Base-by-base conservation (phyloP, 2,329 filamentous ascomycete genomes). In the Trichoderma breve region DNA sequence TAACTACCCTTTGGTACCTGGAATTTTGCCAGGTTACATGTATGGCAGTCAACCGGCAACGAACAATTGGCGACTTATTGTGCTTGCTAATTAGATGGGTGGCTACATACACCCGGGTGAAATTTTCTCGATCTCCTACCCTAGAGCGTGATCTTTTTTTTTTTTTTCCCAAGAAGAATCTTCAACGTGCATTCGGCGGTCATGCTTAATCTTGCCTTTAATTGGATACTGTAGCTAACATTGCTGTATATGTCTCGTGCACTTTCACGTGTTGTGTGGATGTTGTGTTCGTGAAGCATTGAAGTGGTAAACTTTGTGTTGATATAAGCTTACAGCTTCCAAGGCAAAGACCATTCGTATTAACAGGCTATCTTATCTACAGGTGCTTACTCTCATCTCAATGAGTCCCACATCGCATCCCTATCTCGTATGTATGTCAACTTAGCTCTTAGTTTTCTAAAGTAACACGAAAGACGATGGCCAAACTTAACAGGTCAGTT, bases 131-230 rank as follows among this genome's bases (percentile, higher is more conserved):
- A 53, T 12, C 47, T 3, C 11, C 11, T 53, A 53, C 47, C 47
- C 47, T 53, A 3, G 11, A 53, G 47, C 1, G 5, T 21, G 1
- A 6, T 3, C 4, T 7, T 15, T 53, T 24, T 53, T 51, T 24
- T 12, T 51, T 51, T 51, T 51, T 47, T 9, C 4, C 9, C 6
- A 2, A 30, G 7, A 30, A 30, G 24, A 24, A 24, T 34, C 11
- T 6, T 3, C 9, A 24, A 3, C 4, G n/a, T 51, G 47, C 0
- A 51, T 51, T 0, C 0, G 1, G n/a, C 9, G 2, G 47, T 3
- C 2, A 0, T 24, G 3, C 47, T 11, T 24, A 7, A 24, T 51
- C n/a, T 14, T 51, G 11, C 3, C 47, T 24, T 51, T 6, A 6
- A 2, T 24, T 51, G 0, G 18, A 3, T 51, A 14, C 0, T 43